Base-by-base conservation (phyloP, 208 protist species). In the Acanthamoeba rhysodes region DNA sequence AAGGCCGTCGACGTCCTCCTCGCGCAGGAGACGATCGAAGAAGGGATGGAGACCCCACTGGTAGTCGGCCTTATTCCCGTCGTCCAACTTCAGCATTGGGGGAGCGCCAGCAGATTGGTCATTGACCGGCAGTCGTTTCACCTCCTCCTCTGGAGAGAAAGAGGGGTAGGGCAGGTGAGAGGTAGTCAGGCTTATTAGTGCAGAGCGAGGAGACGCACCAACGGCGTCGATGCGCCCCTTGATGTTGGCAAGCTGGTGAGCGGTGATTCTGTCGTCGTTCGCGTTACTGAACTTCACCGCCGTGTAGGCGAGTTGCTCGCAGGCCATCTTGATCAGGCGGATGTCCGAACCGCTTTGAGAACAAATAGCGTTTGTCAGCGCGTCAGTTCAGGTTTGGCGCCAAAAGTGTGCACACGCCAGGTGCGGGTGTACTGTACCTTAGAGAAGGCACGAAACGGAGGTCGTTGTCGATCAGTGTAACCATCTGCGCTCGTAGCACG, bases 11-110 rank as follows among this genome's bases (percentile, higher is more conserved):
- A 97, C 95, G 37, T 96, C 93, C 22, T 95, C 64, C 37, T 57
- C 41, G 27, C 96, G 92, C 5, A 97, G 27, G n/a, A 97, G 91
- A 27, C 96, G 95, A 7, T 97, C 96, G 27, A 93, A 96, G 80
- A 95, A 93, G 8, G 94, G 94, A 85, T 95, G 91, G 41, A 87
- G 91, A 32, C 70, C 64, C 91, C 91, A 95, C 59, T 95, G 91
- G 27, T 95, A 95, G 50, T 95, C 45, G 29, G 70, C 64, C 50
- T 85, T 84, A 34, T 80, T 70, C 45, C 91, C 70, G 55, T 95
- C 91, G n/a, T 95, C 72, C 29, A 95, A 34, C 32, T 95, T 16
- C 41, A 95, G 91, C 27, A 29, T 9, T 4, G 91, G 91, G 14
- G 91, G 91, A 45, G 64, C 72, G 48, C 41, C 59, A 50, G 91